Conservation (phyloP, 2,329 filamentous ascomycete species). For the Alternaria rosae region DNA sequence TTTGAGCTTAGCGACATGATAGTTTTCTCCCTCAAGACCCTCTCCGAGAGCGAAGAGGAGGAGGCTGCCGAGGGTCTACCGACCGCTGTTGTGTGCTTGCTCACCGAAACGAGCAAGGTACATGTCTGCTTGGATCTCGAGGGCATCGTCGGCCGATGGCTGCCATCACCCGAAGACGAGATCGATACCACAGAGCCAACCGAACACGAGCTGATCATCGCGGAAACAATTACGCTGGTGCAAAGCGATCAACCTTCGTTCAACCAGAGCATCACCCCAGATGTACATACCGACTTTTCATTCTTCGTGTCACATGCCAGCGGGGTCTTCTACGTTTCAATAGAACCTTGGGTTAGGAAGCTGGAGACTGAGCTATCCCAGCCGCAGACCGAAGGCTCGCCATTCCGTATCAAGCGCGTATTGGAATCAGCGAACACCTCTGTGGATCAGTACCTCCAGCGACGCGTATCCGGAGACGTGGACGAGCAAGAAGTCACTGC, state of each 20-base stretch:
- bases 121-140: slow-evolving; percentile 68
- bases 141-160: slow-evolving; percentile 69
- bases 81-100: slow-evolving; percentile 64
- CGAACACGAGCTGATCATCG: slow-evolving; percentile 45
- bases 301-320: slow-evolving; percentile 65
- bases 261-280: slow-evolving; percentile 64
- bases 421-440: slow-evolving; percentile 60
- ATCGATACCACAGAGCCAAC: slow-evolving; percentile 21
- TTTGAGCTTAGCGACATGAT: slow-evolving; percentile 68
- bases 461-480: slow-evolving; percentile 27
- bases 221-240: slow-evolving; percentile 51
- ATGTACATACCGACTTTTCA: slow-evolving; percentile 63
- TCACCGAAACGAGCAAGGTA: slow-evolving; percentile 63
- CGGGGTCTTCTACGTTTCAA: slow-evolving; percentile 63
- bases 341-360: slow-evolving; percentile 64
- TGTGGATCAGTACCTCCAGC: slow-evolving; percentile 58
- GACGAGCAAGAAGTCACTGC: slow-evolving; percentile 51
- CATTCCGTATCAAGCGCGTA: slow-evolving; percentile 64
- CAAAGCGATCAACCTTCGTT: slow-evolving; percentile 43
- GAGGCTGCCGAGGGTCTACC: slow-evolving; percentile 60
- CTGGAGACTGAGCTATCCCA: slow-evolving; percentile 65
- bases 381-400: slow-evolving; percentile 59
- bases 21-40: slow-evolving; percentile 59
- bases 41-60: slow-evolving; percentile 60
- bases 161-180: slow-evolving; percentile 56